Evolutionary conservation across 148 eudicot genomes (phyloP), one percentile per base, ranked within the genome.

Genomic region (Rhododendron henanense): DNA sequence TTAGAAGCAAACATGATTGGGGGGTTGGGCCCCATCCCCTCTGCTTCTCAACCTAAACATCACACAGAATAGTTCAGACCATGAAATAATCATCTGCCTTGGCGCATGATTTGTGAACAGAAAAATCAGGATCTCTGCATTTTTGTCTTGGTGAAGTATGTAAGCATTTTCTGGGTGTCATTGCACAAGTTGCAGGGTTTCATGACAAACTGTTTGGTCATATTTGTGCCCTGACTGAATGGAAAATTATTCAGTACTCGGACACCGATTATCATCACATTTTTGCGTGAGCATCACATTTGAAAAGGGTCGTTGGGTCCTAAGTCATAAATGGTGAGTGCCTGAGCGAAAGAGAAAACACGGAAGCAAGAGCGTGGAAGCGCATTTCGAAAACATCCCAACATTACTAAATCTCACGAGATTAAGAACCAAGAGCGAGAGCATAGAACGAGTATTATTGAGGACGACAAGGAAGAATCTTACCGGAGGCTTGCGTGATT

Each of bases 1-100:
- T 79, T 50, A 25, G 39, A 79, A 79, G 82, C 82, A 48, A 79
- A 48, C 82, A 79, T 79, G 61, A 79, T 13, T 47, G 82, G 61
- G 31, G 33, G 55, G 1, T 23, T 48, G 35, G 82, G 61, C 76
- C 76, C 39, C 19, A 65, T 63, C 39, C 19, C 39, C 41, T 2
- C 39, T 31, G 76, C 14, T 41, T 41, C 76, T 71, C 76, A 33
- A 78, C 41, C 19, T 79, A 41, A 41, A 25, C 33, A 48, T 78
- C 81, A 5, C 10, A 48, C 10, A 51, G 18, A 25, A 45, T 44
- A 21, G 23, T 77, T 77, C 79, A 25, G 35, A 69, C 37, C 18
- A 28, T 69, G 6, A 13, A 2, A 25, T 10, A 31, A 53, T 53
- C 16, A 73, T 73, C 19, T 15, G 19, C 78, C 57, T 19, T n/a